Conservation (phyloP, 2,329 filamentous ascomycete species). For the Aurifilum marmelostoma region DNA sequence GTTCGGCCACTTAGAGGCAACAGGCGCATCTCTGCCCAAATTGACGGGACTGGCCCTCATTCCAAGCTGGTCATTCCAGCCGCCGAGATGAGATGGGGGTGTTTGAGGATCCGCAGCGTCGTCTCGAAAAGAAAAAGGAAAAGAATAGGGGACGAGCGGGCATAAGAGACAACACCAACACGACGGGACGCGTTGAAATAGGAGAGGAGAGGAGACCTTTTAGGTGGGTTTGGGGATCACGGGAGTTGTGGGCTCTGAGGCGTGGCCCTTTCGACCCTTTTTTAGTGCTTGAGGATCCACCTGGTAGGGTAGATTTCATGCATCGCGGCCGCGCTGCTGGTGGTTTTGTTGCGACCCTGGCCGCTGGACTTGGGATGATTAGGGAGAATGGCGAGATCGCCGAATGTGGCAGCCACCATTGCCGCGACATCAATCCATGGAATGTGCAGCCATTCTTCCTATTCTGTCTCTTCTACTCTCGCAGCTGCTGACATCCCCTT, state of each 20-base stretch:
- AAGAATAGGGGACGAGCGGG: neutral
- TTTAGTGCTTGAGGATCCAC: slow-evolving; percentile 3
- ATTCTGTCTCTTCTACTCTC: neutral
- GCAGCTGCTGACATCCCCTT: slow-evolving; percentile 1
- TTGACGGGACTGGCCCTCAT: slow-evolving; percentile 3
- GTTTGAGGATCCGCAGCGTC: neutral
- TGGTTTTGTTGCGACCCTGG: slow-evolving; percentile 6
- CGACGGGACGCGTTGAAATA: neutral
- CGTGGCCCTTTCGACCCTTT: neutral
- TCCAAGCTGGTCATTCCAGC: slow-evolving; percentile 10
- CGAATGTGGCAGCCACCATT: slow-evolving; percentile 6
- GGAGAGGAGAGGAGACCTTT: neutral
- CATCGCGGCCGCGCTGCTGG: neutral
- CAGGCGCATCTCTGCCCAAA: neutral
- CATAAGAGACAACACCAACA: neutral
- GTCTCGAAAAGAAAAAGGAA: neutral
- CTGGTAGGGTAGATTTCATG: slow-evolving; percentile 11
- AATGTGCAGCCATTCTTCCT: slow-evolving; percentile 2
- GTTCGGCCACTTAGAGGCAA: neutral
- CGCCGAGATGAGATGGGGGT: neutral
- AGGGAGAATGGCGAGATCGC: slow-evolving; percentile 4
- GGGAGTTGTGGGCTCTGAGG: slow-evolving; percentile 8
- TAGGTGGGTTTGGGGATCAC: slow-evolving; percentile 1
- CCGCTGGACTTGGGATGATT: neutral
- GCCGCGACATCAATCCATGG: neutral